Evolutionary conservation across 2,329 filamentous ascomycete species (phyloP).

Genomic region (Neofusicoccum parvum): DNA sequence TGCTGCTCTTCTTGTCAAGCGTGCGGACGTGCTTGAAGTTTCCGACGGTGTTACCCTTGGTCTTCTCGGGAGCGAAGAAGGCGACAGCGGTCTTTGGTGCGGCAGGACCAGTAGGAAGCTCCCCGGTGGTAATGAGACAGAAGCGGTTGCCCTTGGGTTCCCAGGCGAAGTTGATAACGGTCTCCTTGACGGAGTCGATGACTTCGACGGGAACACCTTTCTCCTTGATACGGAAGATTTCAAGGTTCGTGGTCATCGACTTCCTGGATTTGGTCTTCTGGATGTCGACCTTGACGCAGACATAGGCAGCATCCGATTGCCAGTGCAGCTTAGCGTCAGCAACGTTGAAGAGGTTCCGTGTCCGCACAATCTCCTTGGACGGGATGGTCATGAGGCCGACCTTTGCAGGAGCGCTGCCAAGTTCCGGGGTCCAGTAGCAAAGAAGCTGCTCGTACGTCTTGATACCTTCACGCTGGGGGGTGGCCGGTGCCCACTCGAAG

Average conservation of each 20-base stretch:
- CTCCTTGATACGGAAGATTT: slow-evolving; percentile 96
- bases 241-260: slow-evolving; percentile 91
- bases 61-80: slow-evolving; percentile 97
- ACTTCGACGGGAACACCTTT: slow-evolving; percentile 99
- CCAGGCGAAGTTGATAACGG: slow-evolving; percentile 99
- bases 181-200: slow-evolving; percentile 96
- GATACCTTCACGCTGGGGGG: slow-evolving; percentile 76
- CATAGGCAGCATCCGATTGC: slow-evolving; percentile 91
- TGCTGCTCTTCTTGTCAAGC: slow-evolving; percentile 98
- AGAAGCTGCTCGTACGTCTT: slow-evolving; percentile 95
- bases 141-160: slow-evolving; percentile 98
- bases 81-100: slow-evolving; percentile 91
- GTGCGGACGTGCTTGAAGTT: slow-evolving; percentile 97
- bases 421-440: slow-evolving; percentile 98
- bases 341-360: slow-evolving; percentile 96
- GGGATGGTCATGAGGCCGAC: slow-evolving; percentile 96
- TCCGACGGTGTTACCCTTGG: slow-evolving; percentile 76
- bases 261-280: slow-evolving; percentile 99
- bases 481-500: slow-evolving; percentile 95
- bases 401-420: slow-evolving; percentile 96
- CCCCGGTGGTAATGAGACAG: slow-evolving; percentile 92
- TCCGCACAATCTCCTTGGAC: slow-evolving; percentile 90
- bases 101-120: slow-evolving; percentile 74
- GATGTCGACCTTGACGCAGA: slow-evolving; percentile 93
- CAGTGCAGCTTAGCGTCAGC: slow-evolving; percentile 97